phyloP scores from a whole-genome alignment of 2,329 filamentous ascomycete genomes.

The Juglanconis juglandina region DNA sequence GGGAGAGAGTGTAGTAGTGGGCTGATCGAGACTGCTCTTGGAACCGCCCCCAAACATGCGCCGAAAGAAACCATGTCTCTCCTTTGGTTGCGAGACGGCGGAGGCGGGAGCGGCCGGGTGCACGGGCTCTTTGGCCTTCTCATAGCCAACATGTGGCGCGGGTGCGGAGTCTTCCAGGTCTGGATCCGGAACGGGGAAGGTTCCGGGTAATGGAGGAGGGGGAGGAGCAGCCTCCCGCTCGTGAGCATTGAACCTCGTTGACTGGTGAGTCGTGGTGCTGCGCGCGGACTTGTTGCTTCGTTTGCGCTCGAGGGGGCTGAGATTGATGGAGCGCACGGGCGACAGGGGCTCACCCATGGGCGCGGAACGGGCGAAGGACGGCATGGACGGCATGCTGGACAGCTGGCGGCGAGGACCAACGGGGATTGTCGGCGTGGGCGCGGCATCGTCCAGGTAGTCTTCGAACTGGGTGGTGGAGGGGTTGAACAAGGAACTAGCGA shows the following conservation, averaged over 20 bases:
- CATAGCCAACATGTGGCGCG: conserved; percentile 56
- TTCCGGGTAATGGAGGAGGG: conserved; percentile 19
- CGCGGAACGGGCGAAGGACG: conserved; percentile 37
- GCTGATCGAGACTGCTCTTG: conserved; percentile 40
- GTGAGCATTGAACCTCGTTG: conserved; percentile 24
- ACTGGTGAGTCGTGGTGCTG: conserved; percentile 37
- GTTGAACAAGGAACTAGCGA: conserved; percentile 44
- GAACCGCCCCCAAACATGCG: conserved; percentile 77
- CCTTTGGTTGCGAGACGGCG: conserved; percentile 49
- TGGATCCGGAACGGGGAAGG: conserved; percentile 27
- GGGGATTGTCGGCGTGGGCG: conserved; percentile 80
- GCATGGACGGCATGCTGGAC: conserved; percentile 32
- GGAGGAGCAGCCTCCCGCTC: conserved; percentile 26
- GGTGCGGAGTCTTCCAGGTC: conserved; percentile 51
- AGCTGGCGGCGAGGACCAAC: conserved; percentile 63
- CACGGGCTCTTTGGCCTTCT: conserved; percentile 52
- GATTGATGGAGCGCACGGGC: conserved; percentile 25
- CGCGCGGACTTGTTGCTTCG: conserved; percentile 57
- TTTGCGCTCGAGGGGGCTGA: conserved; percentile 43
- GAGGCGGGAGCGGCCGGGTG: conserved; percentile 38
- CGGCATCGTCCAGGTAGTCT: conserved; percentile 64
- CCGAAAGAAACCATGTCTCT: conserved; percentile 80
- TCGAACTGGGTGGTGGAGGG: conserved; percentile 31
- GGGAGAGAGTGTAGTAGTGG: conserved; percentile 1
- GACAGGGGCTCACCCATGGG: conserved; percentile 32